Percentiles rank a stretch among this genome's conserved stretches.
These are phyloP conservation scores for Pseudozyma flocculosa DNA, from an alignment of 1,284 basidiomycete genomes.

Conservation along the genomic window DNA sequence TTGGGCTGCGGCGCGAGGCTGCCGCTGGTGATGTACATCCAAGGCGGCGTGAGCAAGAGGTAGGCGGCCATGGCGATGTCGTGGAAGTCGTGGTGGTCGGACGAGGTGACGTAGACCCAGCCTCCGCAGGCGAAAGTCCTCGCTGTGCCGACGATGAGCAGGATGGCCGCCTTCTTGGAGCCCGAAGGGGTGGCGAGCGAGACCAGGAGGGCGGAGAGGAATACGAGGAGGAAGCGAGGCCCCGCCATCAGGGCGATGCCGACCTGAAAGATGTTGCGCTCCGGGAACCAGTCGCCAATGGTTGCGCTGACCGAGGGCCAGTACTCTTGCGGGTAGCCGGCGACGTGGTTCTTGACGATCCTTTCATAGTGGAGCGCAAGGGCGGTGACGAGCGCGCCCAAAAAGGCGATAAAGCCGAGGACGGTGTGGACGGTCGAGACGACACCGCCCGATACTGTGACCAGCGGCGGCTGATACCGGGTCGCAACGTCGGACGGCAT, in stretches of 20 bases:
- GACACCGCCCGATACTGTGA: conserved; percentile 37
- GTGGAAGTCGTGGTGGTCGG: conserved; percentile 76
- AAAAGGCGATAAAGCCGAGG: conserved; percentile 72
- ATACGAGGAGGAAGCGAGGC: conserved; percentile 76
- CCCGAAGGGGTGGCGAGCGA: conserved; percentile 24
- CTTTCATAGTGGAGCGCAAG: conserved; percentile 76
- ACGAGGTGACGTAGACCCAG: conserved; percentile 86
- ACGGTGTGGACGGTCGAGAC: conserved; percentile 66
- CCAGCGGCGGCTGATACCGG: conserved; percentile 19
- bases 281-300: conserved; percentile 82
- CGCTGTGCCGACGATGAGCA: conserved; percentile 70
- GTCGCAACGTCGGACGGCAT: conserved; percentile 32
- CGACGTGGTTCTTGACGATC: conserved; percentile 81
- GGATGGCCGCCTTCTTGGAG: conserved; percentile 31
- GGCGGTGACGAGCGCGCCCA: conserved; percentile 69
- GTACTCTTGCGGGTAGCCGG: conserved; percentile 85
- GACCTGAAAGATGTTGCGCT: conserved; percentile 84
- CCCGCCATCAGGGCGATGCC: conserved; percentile 73
- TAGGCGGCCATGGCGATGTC: conserved; percentile 81
- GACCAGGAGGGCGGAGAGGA: conserved; percentile 65
- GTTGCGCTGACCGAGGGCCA: conserved; percentile 90
- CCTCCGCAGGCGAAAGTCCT: conserved; percentile 83
- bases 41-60: conserved; percentile 60
- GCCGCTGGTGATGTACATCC: conserved; percentile 67
- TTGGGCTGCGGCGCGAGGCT: conserved; percentile 30